Percentiles rank a stretch among this genome's conserved stretches.
phyloP scores from a whole-genome alignment of 306 rosid species.

The Rosa lucieae region DNA sequence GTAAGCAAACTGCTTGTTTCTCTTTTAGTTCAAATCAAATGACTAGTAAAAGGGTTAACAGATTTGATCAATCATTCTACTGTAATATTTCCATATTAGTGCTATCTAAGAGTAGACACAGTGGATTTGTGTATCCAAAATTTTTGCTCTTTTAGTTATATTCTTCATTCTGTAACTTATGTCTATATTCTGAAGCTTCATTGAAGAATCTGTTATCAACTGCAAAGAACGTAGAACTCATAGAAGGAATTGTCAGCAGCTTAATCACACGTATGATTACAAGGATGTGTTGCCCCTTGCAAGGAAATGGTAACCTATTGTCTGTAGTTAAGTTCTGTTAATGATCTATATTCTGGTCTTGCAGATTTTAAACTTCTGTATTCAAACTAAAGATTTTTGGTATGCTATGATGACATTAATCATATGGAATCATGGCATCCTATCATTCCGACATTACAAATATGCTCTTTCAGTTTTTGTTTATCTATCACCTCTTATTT shows the following conservation, averaged over 20 bases:
- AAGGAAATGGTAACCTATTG: slow-evolving; percentile 55
- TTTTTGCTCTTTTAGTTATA: background rate
- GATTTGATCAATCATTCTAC: background rate
- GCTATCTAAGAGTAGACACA: background rate
- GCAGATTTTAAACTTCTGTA: background rate
- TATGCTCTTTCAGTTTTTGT: background rate
- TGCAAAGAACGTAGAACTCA: slow-evolving; percentile 50
- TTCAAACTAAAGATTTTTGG: background rate
- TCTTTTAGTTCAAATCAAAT: background rate
- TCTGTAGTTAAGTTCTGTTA: slow-evolving; percentile 2
- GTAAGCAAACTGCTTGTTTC: slow-evolving; percentile 34
- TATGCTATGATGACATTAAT: background rate
- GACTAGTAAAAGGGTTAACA: background rate
- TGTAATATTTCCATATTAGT: background rate
- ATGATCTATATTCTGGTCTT: background rate
- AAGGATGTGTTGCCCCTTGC: slow-evolving; percentile 57
- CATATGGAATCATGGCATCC: background rate
- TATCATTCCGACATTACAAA: background rate
- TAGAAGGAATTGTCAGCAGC: slow-evolving; percentile 69
- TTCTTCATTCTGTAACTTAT: background rate
- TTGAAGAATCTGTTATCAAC: slow-evolving; percentile 54
- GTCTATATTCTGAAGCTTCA: slow-evolving; percentile 53
- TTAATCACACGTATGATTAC: slow-evolving; percentile 60
- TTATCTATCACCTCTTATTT: background rate
- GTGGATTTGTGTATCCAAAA: background rate